Evolutionary conservation across 1,284 basidiomycete species (phyloP), one percentile per base, ranked within the genome.

Genomic region (Trichosporon coremiiforme): DNA sequence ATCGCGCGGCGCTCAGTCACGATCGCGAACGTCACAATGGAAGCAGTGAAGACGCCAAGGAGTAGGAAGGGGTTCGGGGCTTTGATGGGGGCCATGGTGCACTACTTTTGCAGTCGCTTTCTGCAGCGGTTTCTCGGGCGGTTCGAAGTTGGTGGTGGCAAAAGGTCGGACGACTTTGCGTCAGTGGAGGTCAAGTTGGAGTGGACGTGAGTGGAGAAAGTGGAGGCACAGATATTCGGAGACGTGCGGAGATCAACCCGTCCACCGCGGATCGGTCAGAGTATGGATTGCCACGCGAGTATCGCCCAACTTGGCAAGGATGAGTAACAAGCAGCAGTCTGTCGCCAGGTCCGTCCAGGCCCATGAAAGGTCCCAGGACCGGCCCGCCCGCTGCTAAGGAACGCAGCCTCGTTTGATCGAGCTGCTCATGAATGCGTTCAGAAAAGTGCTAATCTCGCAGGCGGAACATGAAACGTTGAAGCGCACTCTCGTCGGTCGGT

Each of bases 51-150:
- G 31, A 83, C 66, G 36, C 79, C 81, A 22, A 78, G 72, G 38
- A 83, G 60, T 13, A 83, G 64, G 66, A 79, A 70, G 4, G 78
- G 76, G 69, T 82, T 80, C 1, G 81, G 81, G 38, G 77, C 79
- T 33, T 69, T 71, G 33, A 65, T 70, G 3, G 68, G 47, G 25
- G 68, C 20, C 62, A 65, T 72, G 4, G 45, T 69, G 15, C 9
- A 35, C 33, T 35, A 35, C 33, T 35, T 35, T 9, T 35, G n/a
- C 33, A 35, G 33, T 35, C 33, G 33, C 33, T 35, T 35, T 9
- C 33, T n/a, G n/a, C n/a, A n/a, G n/a, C n/a, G n/a, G n/a, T n/a
- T 35, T 35, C 4, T 35, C 33, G 33, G 33, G 33, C 4, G 33
- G 33, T 35, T 38, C 36, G 36, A 38, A 10, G 36, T 7, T 6